phyloP scores from a whole-genome alignment of 2,329 filamentous ascomycete species.

The Ophiostoma quercus region DNA sequence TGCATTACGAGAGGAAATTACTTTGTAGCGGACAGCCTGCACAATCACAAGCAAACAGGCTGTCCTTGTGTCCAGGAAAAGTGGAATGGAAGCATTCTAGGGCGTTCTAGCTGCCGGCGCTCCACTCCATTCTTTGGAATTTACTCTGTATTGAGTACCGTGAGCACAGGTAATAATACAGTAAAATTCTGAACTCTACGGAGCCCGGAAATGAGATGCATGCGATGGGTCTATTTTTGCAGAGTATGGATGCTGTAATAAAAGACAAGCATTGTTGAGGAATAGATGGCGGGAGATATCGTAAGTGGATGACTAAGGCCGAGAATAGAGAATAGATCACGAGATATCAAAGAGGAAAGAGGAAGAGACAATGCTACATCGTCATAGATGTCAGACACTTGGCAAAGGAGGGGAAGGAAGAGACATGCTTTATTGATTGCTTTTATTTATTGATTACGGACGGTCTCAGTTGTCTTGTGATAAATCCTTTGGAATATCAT shows the following conservation, averaged over 20 bases:
- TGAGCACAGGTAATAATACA: too few relatives aligned
- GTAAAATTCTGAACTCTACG: not conserved
- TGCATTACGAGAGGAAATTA: slow-evolving; percentile 1
- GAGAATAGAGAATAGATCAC: not conserved
- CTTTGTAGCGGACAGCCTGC: slow-evolving; percentile 2
- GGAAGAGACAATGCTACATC: not conserved
- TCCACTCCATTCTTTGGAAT: not conserved
- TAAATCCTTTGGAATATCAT: too few relatives aligned
- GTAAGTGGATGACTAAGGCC: not conserved
- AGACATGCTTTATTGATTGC: not conserved
- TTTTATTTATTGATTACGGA: not conserved
- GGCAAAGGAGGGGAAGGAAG: not conserved
- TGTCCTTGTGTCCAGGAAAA: not conserved
- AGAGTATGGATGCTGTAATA: not conserved
- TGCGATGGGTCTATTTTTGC: not conserved
- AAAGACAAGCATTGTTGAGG: not conserved
- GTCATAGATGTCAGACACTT: not conserved
- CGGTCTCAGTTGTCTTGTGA: too few relatives aligned
- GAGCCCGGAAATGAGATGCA: slow-evolving; percentile 11
- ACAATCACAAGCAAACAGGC: not conserved
- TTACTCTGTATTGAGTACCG: too few relatives aligned
- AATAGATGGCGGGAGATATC: not conserved
- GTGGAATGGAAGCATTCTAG: slow-evolving; percentile 16
- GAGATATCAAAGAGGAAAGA: not conserved
- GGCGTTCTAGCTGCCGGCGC: slow-evolving; percentile 15